phyloP scores from a whole-genome alignment of 1,139 yeast species.

The Debaryomycetaceae sp. region DNA sequence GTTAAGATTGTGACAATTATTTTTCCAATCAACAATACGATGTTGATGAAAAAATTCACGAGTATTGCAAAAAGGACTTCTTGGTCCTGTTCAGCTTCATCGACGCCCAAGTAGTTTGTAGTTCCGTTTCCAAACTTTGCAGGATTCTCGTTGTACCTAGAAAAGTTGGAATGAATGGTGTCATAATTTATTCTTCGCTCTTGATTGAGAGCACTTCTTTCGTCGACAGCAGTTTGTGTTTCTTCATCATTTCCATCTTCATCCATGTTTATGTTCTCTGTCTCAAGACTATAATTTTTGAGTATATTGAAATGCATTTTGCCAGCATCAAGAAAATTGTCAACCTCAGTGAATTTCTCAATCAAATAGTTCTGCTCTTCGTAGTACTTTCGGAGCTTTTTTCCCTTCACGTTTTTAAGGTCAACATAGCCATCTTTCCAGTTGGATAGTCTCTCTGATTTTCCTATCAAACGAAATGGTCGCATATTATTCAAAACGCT shows the following conservation, averaged over 20 bases:
- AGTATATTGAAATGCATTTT: conserved; percentile 61
- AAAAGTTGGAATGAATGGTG: conserved; percentile 15
- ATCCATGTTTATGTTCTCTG: conserved; percentile 9
- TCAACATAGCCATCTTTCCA: conserved; percentile 42
- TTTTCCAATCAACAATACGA: conserved; percentile 60
- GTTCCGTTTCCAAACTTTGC: conserved; percentile 57
- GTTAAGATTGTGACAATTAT: conserved; percentile 60
- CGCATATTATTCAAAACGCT: conserved; percentile 24
- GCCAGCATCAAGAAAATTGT: conserved; percentile 67
- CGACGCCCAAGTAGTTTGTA: conserved; percentile 50
- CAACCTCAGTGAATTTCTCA: conserved; percentile 48
- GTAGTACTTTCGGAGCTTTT: conserved; percentile 34
- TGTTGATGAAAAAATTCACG: conserved; percentile 61
- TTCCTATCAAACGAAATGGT: conserved; percentile 58
- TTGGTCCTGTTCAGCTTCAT: conserved; percentile 38
- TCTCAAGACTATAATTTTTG: conserved; percentile 50
- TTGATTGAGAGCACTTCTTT: not conserved
- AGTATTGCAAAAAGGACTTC: conserved; percentile 59
- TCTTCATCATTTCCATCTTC: conserved; percentile 18
- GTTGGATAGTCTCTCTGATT: conserved; percentile 40
- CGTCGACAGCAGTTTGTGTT: not conserved
- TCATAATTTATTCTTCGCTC: conserved; percentile 2
- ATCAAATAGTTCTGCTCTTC: conserved; percentile 57
- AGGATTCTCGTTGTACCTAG: conserved; percentile 48
- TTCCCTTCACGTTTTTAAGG: conserved; percentile 19